Conservation (phyloP, 306 rosid genomes). For the Pyrus pyrifolia region DNA sequence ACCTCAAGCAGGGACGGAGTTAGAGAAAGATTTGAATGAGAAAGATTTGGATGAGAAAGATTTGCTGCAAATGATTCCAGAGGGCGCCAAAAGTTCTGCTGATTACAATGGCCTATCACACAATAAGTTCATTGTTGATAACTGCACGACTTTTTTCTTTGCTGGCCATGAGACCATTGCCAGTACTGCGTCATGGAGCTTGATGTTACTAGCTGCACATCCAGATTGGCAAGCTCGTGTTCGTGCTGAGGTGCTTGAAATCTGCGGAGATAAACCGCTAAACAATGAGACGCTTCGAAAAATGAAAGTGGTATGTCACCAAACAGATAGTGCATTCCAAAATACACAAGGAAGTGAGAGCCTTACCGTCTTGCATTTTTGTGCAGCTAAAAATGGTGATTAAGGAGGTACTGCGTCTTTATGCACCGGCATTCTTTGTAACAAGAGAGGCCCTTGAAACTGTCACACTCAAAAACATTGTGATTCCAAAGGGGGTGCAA, state of each 20-base stretch:
- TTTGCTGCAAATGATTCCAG: slow-evolving; percentile 60
- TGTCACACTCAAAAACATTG: slow-evolving; percentile 32
- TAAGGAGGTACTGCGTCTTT: slow-evolving; percentile 62
- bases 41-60: slow-evolving; percentile 30
- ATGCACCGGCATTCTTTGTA: slow-evolving; percentile 37
- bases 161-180: slow-evolving; percentile 30
- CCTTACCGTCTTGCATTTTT: not conserved
- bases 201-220: slow-evolving; percentile 24
- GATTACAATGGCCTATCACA: slow-evolving; percentile 9
- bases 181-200: slow-evolving; percentile 15
- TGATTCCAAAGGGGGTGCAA: slow-evolving; percentile 48
- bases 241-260: slow-evolving; percentile 13
- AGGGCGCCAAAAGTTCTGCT: slow-evolving; percentile 31
- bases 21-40: no score
- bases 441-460: slow-evolving; percentile 34
- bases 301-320: slow-evolving; percentile 22
- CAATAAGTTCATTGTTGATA: slow-evolving; percentile 46
- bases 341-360: no score
- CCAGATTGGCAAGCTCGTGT: slow-evolving; percentile 32
- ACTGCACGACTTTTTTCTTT: slow-evolving; percentile 28
- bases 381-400: slow-evolving; percentile 66
- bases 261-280: slow-evolving; percentile 1
- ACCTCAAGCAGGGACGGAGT: no score
- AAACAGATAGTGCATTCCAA: no score
- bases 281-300: slow-evolving; percentile 22